These are phyloP conservation scores for Vanderwaltozyma verrucispora DNA, from an alignment of 805 yeast species.

Conservation along the genomic window DNA sequence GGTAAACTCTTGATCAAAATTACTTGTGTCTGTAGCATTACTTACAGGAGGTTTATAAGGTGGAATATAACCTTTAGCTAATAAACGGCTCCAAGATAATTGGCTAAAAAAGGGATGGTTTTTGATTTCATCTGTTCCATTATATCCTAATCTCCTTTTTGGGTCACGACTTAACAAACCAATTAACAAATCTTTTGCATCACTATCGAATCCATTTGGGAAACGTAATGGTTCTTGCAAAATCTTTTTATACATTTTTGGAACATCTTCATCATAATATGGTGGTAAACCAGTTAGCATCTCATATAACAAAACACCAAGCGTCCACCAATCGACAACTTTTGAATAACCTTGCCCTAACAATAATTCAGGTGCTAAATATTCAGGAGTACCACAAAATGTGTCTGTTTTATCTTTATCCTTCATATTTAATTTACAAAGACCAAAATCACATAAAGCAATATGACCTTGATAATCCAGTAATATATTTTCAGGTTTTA, in stretches of 20 bases:
- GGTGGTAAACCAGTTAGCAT: conserved; percentile 97
- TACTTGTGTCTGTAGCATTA: conserved; percentile 76
- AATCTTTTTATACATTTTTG: conserved; percentile 87
- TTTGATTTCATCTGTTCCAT: conserved; percentile 76
- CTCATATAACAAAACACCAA: conserved; percentile 87
- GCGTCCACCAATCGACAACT: conserved; percentile 96
- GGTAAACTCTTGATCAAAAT: conserved; percentile 85
- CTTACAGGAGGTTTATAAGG: conserved; percentile 89
- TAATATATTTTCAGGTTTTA: conserved; percentile 90
- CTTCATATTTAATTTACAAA: conserved; percentile 90
- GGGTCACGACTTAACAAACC: conserved; percentile 80
- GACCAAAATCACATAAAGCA: conserved; percentile 91
- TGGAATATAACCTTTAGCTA: conserved; percentile 79
- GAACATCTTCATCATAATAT: conserved; percentile 84
- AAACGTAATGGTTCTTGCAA: conserved; percentile 76
- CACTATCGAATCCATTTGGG: conserved; percentile 75
- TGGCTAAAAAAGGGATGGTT: conserved; percentile 74
- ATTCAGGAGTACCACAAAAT: conserved; percentile 96
- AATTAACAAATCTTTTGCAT: conserved; percentile 67
- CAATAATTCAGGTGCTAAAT: conserved; percentile 85
- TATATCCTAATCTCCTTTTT: conserved; percentile 54
- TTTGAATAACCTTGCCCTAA: conserved; percentile 89
- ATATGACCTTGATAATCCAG: conserved; percentile 94
- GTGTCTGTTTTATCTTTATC: conserved; percentile 79
- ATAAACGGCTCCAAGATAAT: conserved; percentile 77